Evolutionary conservation across 1,284 basidiomycete genomes (phyloP).

Genomic region (Trichosporon sp.): DNA sequence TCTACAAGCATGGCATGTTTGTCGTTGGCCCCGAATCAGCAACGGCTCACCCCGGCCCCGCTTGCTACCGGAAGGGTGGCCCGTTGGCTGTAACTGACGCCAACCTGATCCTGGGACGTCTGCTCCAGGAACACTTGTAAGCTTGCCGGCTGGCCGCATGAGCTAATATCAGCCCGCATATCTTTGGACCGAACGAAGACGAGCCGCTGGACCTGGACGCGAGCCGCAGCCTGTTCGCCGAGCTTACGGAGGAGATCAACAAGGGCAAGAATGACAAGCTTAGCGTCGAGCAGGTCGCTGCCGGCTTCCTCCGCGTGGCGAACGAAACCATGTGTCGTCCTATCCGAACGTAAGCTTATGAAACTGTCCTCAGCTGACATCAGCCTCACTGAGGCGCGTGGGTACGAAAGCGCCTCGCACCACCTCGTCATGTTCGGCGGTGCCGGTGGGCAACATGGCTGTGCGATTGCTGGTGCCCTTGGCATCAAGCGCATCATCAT

Average conservation of each 20-base stretch:
- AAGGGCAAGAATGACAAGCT: slow-evolving; percentile 37
- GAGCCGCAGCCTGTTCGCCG: slow-evolving; percentile 51
- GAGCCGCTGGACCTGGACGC: slow-evolving; percentile 58
- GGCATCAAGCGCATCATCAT: slow-evolving; percentile 48
- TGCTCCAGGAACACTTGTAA: slow-evolving; percentile 60
- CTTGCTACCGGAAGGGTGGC: slow-evolving; percentile 51
- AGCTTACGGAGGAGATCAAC: slow-evolving; percentile 58
- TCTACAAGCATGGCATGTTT: slow-evolving; percentile 49
- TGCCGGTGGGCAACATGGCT: slow-evolving; percentile 50
- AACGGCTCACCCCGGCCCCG: slow-evolving; percentile 60
- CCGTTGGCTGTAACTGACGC: slow-evolving; percentile 54
- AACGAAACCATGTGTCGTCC: slow-evolving; percentile 53
- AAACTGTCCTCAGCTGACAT: slow-evolving; percentile 8
- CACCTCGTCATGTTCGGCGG: slow-evolving; percentile 50
- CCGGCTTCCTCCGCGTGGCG: slow-evolving; percentile 46
- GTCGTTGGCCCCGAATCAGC: slow-evolving; percentile 36
- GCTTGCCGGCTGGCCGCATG: neutral
- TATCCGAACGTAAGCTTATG: slow-evolving; percentile 37
- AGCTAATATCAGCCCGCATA: slow-evolving; percentile 35
- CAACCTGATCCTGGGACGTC: slow-evolving; percentile 52
- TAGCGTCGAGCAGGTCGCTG: slow-evolving; percentile 43
- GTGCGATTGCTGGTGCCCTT: slow-evolving; percentile 43
- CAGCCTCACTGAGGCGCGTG: slow-evolving; percentile 45
- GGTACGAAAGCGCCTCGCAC: slow-evolving; percentile 43
- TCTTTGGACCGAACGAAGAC: slow-evolving; percentile 60